Base-by-base conservation (phyloP, 2,329 filamentous ascomycete genomes). In the Hypoxylon sp. region DNA sequence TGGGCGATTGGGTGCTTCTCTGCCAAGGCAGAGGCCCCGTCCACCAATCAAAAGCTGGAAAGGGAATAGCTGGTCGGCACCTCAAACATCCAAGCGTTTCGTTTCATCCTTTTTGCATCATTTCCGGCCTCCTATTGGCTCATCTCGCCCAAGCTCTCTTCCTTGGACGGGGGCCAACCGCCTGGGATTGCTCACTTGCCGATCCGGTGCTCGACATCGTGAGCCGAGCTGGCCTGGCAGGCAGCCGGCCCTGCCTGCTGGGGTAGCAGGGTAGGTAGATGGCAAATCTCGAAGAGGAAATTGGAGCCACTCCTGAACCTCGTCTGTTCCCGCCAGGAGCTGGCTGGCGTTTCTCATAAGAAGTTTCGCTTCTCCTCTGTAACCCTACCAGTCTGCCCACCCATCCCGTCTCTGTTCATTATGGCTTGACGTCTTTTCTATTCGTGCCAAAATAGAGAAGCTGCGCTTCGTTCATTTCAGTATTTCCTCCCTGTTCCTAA, bases 41-140 rank as follows among this genome's bases (percentile, higher is more conserved):
- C 26, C 37, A 37, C 64, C 62, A 69, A 66, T 68, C 1, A 55
- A 29, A 54, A 5, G 1, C 15, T 11, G 40, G 15, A 46, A 33
- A 57, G 58, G 55, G 61, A 7, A 33, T 35, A 7, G n/a, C n/a
- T 17, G n/a, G n/a, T 35, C 55, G 57, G 58, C 46, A 67, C 50
- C 60, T 69, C 69, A 71, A 71, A 71, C 69, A 51, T 53, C 45
- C 35, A 49, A 52, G 18, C 42, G 69, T 70, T 69, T 71, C 69
- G 68, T 71, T 70, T 69, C 62, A 11, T 47, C 45, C 46, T 48
- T 21, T 62, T 55, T 49, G 56, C 61, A 66, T 55, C 59, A 59
- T 46, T 45, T 20, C 49, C 55, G 29, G 43, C 26, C 29, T 64
- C 49, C 38, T 13, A 60, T 59, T 60, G 58, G 48, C 29, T 52